These are phyloP conservation scores for Didymella arachidicola DNA, from an alignment of 2,329 filamentous ascomycete species.

Conservation along the genomic window DNA sequence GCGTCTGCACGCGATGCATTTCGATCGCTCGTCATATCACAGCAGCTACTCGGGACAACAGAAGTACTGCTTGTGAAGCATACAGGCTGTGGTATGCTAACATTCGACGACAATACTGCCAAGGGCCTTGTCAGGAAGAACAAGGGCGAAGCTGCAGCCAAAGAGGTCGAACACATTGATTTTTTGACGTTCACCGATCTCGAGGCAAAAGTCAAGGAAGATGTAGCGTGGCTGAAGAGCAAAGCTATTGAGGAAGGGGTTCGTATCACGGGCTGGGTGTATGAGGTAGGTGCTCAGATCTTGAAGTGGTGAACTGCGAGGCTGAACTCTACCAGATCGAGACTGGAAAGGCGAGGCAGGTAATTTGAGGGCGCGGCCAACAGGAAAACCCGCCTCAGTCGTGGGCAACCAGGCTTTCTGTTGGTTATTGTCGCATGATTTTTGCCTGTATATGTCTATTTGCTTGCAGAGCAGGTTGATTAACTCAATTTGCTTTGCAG, in stretches of 20 bases:
- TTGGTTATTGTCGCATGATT: too few species aligned
- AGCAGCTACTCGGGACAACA: conserved; percentile 78
- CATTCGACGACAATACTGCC: conserved; percentile 68
- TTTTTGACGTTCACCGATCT: conserved; percentile 68
- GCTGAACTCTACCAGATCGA: conserved; percentile 58
- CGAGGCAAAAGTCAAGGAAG: conserved; percentile 69
- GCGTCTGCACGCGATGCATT: conserved; percentile 72
- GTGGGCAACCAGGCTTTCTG: too few species aligned
- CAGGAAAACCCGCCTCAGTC: too few species aligned
- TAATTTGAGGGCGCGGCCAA: conserved; percentile 41
- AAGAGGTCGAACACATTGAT: conserved; percentile 59
- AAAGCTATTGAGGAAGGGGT: conserved; percentile 68
- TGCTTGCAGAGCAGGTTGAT: too few species aligned
- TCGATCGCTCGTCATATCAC: conserved; percentile 77
- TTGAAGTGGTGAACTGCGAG: background rate
- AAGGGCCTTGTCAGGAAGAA: conserved; percentile 65
- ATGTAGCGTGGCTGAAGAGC: conserved; percentile 69
- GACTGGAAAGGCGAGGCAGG: conserved; percentile 67
- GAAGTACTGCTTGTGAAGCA: conserved; percentile 80
- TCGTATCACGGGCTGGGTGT: conserved; percentile 75
- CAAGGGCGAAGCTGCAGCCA: conserved; percentile 61
- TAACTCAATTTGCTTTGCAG: too few species aligned
- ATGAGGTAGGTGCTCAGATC: conserved; percentile 57
- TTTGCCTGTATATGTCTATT: too few species aligned
- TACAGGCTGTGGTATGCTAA: conserved; percentile 77